phyloP scores from a whole-genome alignment of 768 basidiomycete genomes.

The Tephrocybe sp. region DNA sequence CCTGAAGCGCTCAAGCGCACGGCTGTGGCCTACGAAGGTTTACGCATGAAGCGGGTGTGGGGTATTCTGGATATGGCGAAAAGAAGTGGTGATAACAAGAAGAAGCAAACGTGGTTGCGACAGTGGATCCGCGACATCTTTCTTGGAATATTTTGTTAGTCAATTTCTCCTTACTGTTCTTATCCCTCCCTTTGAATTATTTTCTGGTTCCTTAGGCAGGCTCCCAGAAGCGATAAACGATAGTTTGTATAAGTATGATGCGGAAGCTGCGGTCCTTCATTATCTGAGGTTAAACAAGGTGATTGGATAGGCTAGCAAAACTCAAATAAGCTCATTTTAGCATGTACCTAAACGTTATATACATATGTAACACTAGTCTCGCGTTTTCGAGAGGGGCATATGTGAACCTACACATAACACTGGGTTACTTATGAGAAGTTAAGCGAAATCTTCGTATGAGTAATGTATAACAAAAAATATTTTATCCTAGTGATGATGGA shows the following conservation, averaged over 20 bases:
- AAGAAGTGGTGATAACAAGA: constrained; percentile 29
- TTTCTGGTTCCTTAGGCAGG: constrained; percentile 19
- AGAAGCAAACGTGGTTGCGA: constrained; percentile 27
- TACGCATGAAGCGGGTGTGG: constrained; percentile 33
- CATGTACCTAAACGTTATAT: too few species aligned
- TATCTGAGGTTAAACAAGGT: not conserved
- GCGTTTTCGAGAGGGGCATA: too few species aligned
- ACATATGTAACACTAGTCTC: too few species aligned
- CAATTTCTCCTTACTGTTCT: not conserved
- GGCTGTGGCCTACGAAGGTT: constrained; percentile 29
- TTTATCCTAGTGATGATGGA: too few species aligned
- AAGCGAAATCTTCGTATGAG: too few species aligned
- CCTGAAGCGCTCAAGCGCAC: constrained; percentile 20
- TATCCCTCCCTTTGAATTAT: not conserved
- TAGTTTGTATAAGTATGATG: constrained; percentile 25
- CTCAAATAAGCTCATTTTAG: too few species aligned
- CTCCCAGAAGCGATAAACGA: constrained; percentile 31
- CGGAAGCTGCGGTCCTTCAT: not conserved
- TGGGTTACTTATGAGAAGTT: too few species aligned
- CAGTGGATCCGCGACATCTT: constrained; percentile 33
- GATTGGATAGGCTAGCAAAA: not conserved
- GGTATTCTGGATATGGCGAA: constrained; percentile 34
- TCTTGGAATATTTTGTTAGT: constrained; percentile 33
- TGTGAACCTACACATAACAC: too few species aligned
- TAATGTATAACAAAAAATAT: too few species aligned